Conservation (phyloP, 257 asterid genomes). For the Phtheirospermum japonicum region DNA sequence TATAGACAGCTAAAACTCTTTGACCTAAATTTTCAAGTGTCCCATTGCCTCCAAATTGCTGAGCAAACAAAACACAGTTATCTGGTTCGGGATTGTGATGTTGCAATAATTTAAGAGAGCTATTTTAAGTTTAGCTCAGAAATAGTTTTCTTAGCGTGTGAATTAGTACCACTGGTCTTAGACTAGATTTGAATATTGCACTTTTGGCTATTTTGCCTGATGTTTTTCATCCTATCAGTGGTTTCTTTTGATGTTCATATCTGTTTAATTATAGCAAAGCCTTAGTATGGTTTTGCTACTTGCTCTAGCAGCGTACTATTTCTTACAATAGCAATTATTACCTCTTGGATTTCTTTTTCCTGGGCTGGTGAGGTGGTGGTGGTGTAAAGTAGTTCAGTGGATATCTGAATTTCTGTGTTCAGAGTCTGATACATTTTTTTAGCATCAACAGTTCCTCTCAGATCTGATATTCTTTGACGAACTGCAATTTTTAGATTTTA, state of each 20-base stretch:
- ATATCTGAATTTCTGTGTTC: not conserved
- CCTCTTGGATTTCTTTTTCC: not conserved
- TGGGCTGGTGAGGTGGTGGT: not conserved
- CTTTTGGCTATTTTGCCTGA: not conserved
- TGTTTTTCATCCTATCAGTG: not conserved
- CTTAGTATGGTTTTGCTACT: constrained; percentile 11
- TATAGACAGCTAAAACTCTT: not conserved
- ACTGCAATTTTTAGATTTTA: constrained; percentile 1
- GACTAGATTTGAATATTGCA: not conserved
- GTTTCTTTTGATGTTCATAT: not conserved
- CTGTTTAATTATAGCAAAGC: not conserved
- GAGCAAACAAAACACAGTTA: not conserved
- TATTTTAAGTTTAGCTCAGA: not conserved
- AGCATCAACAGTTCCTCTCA: not conserved
- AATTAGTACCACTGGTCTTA: not conserved
- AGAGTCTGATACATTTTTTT: not conserved
- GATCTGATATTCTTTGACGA: constrained; percentile 7
- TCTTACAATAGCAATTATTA: not conserved
- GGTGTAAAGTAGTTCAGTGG: not conserved
- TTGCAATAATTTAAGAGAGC: not conserved
- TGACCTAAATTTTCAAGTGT: not conserved
- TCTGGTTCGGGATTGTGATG: too few relatives aligned
- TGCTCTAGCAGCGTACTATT: not conserved
- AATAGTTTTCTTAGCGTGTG: not conserved
- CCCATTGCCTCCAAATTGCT: not conserved